Evolutionary conservation across 352 stramenopile species (phyloP), one percentile per base, ranked within the genome.

Genomic region (Pythium plurisporium): DNA sequence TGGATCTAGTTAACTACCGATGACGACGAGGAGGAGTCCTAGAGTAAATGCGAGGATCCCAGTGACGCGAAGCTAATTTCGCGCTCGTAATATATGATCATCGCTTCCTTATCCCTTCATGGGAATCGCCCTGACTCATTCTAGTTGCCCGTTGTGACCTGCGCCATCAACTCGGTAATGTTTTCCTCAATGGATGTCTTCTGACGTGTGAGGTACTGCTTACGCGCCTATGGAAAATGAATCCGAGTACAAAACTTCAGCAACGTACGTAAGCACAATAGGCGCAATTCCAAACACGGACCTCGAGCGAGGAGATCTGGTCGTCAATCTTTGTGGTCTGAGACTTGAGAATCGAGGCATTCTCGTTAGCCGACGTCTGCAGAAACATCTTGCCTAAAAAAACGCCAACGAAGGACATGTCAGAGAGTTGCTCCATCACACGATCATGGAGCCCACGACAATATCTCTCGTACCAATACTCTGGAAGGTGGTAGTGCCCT

Each of bases 141-240:
- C 45, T 70, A 65, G 27, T 67, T 66, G 12, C 58, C 64, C 30
- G 60, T 77, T 25, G 74, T 89, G 63, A 67, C 82, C 55, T 91
- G 82, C 31, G 82, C 82, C 49, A 93, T 59, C 0, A 93, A 73
- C 65, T 93, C 82, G 45, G 82, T 89, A 52, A 93, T 89, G 71
- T 89, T 93, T 51, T 87, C 75, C 56, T 93, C 76, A 36, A 91
- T 68, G 42, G 75, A 87, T 42, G 73, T 70, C 69, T 90, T 90
- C 66, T 93, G 82, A 30, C 82, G 82, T 44, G 73, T 74, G 20
- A 93, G 52, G 63, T 93, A 93, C 64, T 87, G 81, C 71, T 93
- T 93, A 23, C 81, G 78, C 5, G 80, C 77, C 69, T 83, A 14
- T n/a, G n/a, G n/a, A n/a, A n/a, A n/a, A n/a, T n/a, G n/a, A n/a